phyloP scores from a whole-genome alignment of 2,329 filamentous ascomycete genomes.

The Onygenales sp. region DNA sequence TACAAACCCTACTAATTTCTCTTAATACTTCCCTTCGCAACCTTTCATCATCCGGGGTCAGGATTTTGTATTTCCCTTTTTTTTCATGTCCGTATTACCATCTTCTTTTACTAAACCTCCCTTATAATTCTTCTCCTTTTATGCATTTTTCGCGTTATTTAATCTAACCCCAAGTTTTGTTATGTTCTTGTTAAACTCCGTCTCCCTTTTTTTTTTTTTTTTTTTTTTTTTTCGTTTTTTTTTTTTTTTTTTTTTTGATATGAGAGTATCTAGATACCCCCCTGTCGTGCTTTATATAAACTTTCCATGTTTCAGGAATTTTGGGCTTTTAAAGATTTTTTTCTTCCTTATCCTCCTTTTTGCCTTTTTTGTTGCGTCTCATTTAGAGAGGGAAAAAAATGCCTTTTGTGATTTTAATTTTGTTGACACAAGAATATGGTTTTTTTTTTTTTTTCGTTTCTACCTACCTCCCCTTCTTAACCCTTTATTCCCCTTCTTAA shows the following conservation, averaged over 20 bases:
- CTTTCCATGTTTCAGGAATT: neutral
- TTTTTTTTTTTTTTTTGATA: neutral
- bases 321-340: neutral
- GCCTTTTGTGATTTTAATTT: neutral
- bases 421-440: no score
- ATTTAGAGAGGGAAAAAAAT: neutral
- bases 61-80: neutral
- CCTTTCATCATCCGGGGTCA: no score
- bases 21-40: no score
- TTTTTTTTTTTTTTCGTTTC: no score
- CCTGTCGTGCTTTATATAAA: neutral
- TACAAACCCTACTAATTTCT: no score
- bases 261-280: constrained; percentile 4
- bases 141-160: neutral
- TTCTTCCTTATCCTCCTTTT: no score
- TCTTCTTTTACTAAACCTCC: neutral
- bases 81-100: neutral
- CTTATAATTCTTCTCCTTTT: neutral
- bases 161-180: neutral
- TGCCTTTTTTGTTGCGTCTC: neutral
- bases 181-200: neutral
- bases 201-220: no score
- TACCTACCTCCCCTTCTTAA: no score
- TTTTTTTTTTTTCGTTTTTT: neutral
- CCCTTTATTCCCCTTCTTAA: no score